A percentile compares a stretch with the other conserved stretches of the same genome.
Evolutionary conservation across 2,329 filamentous ascomycete genomes (phyloP).

Genomic region (Salinomyces thailandicus): DNA sequence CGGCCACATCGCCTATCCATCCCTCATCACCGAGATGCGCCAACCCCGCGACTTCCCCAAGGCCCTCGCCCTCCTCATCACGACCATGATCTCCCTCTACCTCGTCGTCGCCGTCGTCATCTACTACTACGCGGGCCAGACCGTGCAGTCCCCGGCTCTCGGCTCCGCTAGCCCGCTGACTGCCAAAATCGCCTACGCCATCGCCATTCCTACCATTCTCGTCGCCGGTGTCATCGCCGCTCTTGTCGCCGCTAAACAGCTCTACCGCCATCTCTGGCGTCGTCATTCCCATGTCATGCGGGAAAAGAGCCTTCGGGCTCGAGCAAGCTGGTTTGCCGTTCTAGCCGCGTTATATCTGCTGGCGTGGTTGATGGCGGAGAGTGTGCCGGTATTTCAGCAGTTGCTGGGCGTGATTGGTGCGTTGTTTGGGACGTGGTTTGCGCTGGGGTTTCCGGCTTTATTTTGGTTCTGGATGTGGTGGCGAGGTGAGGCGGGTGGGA

Average conservation of each 20-base stretch:
- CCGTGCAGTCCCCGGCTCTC: slow-evolving; percentile 55
- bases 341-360: slow-evolving; percentile 47
- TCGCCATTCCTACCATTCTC: slow-evolving; percentile 60
- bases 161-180: slow-evolving; percentile 46
- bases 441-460: slow-evolving; percentile 12
- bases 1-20: slow-evolving; percentile 58
- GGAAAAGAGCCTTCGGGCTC: slow-evolving; percentile 30
- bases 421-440: slow-evolving; percentile 57
- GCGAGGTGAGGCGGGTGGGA: neutral
- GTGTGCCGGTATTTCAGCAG: slow-evolving; percentile 58
- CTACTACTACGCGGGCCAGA: slow-evolving; percentile 52
- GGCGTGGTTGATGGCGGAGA: slow-evolving; percentile 58
- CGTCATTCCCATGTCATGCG: slow-evolving; percentile 38
- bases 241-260: slow-evolving; percentile 54
- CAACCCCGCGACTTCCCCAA: slow-evolving; percentile 51
- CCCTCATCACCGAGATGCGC: slow-evolving; percentile 54
- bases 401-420: slow-evolving; percentile 52
- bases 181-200: slow-evolving; percentile 57
- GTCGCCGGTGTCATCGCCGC: slow-evolving; percentile 62
- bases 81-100: slow-evolving; percentile 51
- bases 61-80: slow-evolving; percentile 52
- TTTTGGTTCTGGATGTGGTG: slow-evolving; percentile 12
- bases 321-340: slow-evolving; percentile 49
- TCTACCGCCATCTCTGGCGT: slow-evolving; percentile 54
- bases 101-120: slow-evolving; percentile 54